Evolutionary conservation across 2,329 filamentous ascomycete genomes (phyloP).

Genomic region (Elsinoe perseae): DNA sequence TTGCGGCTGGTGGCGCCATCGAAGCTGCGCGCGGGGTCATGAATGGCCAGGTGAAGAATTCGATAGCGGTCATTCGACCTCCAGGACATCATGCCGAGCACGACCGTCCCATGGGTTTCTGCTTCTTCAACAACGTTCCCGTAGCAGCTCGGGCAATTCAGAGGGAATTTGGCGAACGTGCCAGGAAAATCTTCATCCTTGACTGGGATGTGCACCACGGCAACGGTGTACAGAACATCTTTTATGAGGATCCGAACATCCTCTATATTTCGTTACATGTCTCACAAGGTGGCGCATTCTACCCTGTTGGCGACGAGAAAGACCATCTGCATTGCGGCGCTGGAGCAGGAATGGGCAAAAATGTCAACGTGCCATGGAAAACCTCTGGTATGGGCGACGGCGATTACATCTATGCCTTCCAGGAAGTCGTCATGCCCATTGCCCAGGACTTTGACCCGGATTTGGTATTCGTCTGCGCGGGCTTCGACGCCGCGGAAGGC

Average conservation of each 20-base stretch:
- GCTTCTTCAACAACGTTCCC: conserved; percentile 95
- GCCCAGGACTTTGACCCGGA: conserved; percentile 90
- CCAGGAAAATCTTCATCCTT: conserved; percentile 82
- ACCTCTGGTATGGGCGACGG: conserved; percentile 79
- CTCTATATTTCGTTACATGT: conserved; percentile 95
- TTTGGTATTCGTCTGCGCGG: conserved; percentile 87
- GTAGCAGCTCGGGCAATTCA: conserved; percentile 87
- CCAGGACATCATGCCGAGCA: conserved; percentile 93
- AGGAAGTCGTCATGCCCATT: conserved; percentile 93
- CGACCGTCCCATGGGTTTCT: conserved; percentile 83
- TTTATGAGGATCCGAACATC: conserved; percentile 89
- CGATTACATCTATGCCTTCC: conserved; percentile 94
- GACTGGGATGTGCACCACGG: conserved; percentile 80
- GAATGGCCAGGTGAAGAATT: conserved; percentile 76
- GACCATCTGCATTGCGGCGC: conserved; percentile 53
- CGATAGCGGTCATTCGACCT: conserved; percentile 88
- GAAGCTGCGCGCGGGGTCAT: conserved; percentile 93
- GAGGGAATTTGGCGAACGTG: conserved; percentile 66
- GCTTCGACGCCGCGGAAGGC: conserved; percentile 90
- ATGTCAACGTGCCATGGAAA: conserved; percentile 64
- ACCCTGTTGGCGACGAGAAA: conserved; percentile 58
- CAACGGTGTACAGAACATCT: conserved; percentile 93
- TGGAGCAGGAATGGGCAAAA: conserved; percentile 52
- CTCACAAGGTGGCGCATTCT: conserved; percentile 74
- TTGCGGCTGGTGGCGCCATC: conserved; percentile 88